Base-by-base conservation (phyloP, 768 basidiomycete species). In the Agaricus subrufescens region DNA sequence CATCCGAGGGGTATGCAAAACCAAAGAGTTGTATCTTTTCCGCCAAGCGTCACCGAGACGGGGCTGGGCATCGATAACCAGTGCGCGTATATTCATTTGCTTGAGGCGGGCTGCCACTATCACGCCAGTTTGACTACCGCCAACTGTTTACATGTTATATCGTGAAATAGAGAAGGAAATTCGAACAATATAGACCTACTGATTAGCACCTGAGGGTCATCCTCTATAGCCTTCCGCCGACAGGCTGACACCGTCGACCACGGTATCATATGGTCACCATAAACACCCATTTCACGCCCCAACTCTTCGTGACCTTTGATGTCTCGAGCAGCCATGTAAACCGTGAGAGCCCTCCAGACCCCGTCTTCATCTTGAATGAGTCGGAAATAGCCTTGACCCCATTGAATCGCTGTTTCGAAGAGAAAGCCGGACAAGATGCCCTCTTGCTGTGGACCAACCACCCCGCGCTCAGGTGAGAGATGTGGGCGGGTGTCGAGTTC, bases 91-190 rank as follows among this genome's bases (percentile, higher is more conserved):
- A 30, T 43, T 50, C 54, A 56, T 50, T n/a, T 56, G 54, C 23
- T 56, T 56, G 42, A 56, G 50, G 29, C 54, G 46, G 15, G 54
- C 54, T 14, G 54, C 54, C 29, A 56, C 29, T 19, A 14, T 49
- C 5, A 56, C 29, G 3, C 54, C 54, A 14, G 30, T 43, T 14
- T 56, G 54, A 3, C 54, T 38, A 3, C 39, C 54, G 34, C 54
- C 54, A 44, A 56, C 54, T 56, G 30, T 4, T 52, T 52, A 25
- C 30, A 12, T 15, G 4, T 48, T 11, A 48, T 27, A 3, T n/a
- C 14, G 31, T 8, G 26, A 48, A 15, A 27, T 19, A 19, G 1
- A 19, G 19, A 19, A 1, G 19, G 3, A 48, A 7, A 48, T 48
- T 3, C 19, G 19, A 19, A 19, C 19, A 19, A 19, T 19, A 19